Conservation (phyloP, 2,329 filamentous ascomycete genomes). For the Monosporascus sp. region DNA sequence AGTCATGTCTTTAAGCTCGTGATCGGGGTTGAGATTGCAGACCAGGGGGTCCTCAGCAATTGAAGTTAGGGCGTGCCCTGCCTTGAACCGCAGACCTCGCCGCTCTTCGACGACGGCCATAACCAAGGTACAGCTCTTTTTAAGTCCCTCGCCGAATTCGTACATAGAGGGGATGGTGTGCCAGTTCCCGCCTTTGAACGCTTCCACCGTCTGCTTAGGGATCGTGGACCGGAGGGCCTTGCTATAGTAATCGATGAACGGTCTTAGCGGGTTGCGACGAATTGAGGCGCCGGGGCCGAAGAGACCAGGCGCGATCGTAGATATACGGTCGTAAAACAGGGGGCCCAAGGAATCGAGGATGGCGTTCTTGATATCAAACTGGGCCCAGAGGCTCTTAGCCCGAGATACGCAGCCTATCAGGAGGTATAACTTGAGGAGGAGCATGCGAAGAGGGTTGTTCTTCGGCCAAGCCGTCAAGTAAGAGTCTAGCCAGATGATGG, state of each 20-base stretch:
- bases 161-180: conserved; percentile 44
- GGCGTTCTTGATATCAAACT: conserved; percentile 50
- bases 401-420: conserved; percentile 44
- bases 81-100: conserved; percentile 39
- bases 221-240: conserved; percentile 34
- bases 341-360: conserved; percentile 53
- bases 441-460: conserved; percentile 41
- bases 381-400: conserved; percentile 44
- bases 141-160: conserved; percentile 37
- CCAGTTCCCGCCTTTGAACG: conserved; percentile 47
- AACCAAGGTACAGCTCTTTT: conserved; percentile 45
- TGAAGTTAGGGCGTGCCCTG: conserved; percentile 31
- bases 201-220: conserved; percentile 40
- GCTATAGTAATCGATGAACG: conserved; percentile 41
- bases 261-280: conserved; percentile 28
- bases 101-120: conserved; percentile 49
- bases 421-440: conserved; percentile 48
- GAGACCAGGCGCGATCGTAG: conserved; percentile 42
- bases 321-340: conserved; percentile 51
- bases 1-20: conserved; percentile 36
- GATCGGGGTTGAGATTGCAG: conserved; percentile 30
- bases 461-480: conserved; percentile 39
- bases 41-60: conserved; percentile 41
- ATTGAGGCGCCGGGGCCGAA: conserved; percentile 21
- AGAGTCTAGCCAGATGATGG: conserved; percentile 43